Evolutionary conservation across 257 asterid genomes (phyloP).

Genomic region (Ligustrum vulgare): DNA sequence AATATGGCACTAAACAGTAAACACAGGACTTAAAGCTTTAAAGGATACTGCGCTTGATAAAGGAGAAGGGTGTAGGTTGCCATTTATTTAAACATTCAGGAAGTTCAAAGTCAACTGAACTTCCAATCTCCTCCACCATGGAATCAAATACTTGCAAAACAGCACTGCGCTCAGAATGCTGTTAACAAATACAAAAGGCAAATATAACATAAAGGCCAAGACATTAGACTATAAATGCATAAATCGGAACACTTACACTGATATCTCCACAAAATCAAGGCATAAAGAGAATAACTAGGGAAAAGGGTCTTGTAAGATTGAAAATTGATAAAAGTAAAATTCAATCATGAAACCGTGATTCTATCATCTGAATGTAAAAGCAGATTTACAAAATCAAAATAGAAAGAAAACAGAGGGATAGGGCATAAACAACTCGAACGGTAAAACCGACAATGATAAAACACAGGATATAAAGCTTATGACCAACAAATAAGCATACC

Average conservation of each 20-base stretch:
- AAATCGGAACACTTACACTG: not conserved
- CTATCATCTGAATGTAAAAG: not conserved
- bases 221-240: not conserved
- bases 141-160: constrained; percentile 63
- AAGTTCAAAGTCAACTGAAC: constrained; percentile 82
- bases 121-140: constrained; percentile 64
- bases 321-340: not conserved
- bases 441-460: not conserved
- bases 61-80: constrained; percentile 63
- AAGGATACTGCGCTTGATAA: constrained; percentile 92
- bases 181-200: constrained; percentile 20
- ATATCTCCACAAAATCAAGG: not conserved
- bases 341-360: not conserved
- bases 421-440: not conserved
- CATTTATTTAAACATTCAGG: constrained; percentile 70
- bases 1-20: not conserved
- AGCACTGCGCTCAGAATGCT: constrained; percentile 48
- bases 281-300: not conserved
- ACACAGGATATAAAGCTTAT: not conserved
- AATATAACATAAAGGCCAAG: constrained; percentile 12
- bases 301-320: not conserved
- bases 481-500: not conserved
- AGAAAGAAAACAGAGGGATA: not conserved
- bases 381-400: not conserved
- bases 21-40: not conserved